Conservation (phyloP, 176 grass and related monocot species). For the Cymbopogon citratus region DNA sequence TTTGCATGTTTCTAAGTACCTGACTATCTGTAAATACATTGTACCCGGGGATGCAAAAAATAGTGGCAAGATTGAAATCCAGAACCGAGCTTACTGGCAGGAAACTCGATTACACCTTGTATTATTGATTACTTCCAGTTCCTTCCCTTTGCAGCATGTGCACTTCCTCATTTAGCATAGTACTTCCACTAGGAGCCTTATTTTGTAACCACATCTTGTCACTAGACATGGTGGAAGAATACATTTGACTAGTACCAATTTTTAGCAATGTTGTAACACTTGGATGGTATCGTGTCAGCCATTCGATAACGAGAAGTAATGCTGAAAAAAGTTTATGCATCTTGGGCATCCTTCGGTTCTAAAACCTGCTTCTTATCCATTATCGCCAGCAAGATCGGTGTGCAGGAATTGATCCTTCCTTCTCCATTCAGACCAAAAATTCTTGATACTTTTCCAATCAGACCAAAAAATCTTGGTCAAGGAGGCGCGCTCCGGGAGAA, state of each 20-base stretch:
- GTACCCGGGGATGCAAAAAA: neutral
- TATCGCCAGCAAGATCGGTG: too few species aligned
- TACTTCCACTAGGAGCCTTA: neutral
- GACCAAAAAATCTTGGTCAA: too few species aligned
- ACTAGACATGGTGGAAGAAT: neutral
- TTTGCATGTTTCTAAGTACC: neutral
- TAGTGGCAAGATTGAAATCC: neutral
- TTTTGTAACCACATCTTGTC: too few species aligned
- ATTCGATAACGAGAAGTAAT: neutral
- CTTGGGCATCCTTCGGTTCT: too few species aligned
- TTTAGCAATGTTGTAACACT: neutral
- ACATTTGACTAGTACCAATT: neutral
- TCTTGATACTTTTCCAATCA: too few species aligned
- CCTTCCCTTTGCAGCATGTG: neutral
- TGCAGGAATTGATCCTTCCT: too few species aligned
- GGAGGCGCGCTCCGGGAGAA: too few species aligned
- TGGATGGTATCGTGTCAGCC: neutral
- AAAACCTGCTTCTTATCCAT: too few species aligned
- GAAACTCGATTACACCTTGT: neutral
- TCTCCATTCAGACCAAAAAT: too few species aligned
- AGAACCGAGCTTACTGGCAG: neutral
- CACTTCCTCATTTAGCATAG: neutral
- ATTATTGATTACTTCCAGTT: neutral
- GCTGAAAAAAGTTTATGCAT: neutral
- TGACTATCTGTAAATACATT: constrained; percentile 6